Base-by-base conservation (phyloP, 73 alveolate species). In the Diophrys sp. region DNA sequence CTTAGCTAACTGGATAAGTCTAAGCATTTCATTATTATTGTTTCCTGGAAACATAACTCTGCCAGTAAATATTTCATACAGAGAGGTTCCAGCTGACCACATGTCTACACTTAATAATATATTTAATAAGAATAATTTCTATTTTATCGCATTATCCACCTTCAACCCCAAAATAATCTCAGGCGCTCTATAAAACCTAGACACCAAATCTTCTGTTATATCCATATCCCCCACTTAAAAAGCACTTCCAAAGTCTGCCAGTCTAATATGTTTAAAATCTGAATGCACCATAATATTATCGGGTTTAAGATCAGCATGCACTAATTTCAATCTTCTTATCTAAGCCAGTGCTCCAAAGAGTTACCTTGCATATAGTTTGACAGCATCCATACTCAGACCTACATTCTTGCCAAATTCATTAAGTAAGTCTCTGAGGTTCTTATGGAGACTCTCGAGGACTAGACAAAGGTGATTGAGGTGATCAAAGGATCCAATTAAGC, bases 151-250 rank as follows among this genome's bases (percentile, higher is more conserved):
- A 32, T 85, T 80, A 73, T 91, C 95, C 53, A 70, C 81, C n/a
- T 81, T 84, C 54, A 73, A 82, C 18, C 98, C 98, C 24, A 94
- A 81, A 56, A 90, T 83, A 29, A 94, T 88, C 80, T 94, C 97
- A 11, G 98, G 97, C 1, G 98, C 97, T 54, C 98, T 79, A 79
- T 94, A 94, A 71, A 69, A 94, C 54, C 98, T 75, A 78, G 95
- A 83, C 33, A 75, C 93, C 54, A 94, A 79, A 77, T 91, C 81
- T 66, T 94, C 96, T 14, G 91, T 88, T 30, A 91, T 76, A 5
- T 77, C 79, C 24, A 76, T 87, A 70, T 94, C 97, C 29, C 84
- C 96, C 14, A 71, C 82, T 28, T 81, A 28, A 54, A 94, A 67
- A 23, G 96, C 93, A 29, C 90, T 89, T 44, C 98, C 98, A 79